Conservation (phyloP, 176 grass and related monocot genomes). For the Zizania latifolia region DNA sequence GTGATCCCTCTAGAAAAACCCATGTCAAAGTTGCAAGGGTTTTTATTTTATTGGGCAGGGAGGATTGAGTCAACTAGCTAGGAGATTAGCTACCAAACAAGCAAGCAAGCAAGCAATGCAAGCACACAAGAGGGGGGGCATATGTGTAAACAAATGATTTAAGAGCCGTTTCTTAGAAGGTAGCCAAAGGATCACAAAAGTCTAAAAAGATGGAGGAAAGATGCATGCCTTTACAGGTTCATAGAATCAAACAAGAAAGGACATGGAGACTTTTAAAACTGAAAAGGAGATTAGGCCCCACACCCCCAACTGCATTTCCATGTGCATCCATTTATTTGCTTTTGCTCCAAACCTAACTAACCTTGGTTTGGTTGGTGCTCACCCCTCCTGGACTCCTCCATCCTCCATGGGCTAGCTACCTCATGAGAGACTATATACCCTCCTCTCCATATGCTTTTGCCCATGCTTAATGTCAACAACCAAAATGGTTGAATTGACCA, state of each 20-base stretch:
- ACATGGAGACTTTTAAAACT: conserved; percentile 47
- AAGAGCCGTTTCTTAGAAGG: conserved; percentile 41
- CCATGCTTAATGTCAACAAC: background rate
- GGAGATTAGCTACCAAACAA: background rate
- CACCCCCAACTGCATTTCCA: conserved; percentile 39
- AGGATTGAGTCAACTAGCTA: background rate
- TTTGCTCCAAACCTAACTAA: conserved; percentile 36
- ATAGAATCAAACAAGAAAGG: conserved; percentile 42
- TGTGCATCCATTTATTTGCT: conserved; percentile 89
- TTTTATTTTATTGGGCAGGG: background rate
- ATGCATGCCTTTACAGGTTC: conserved; percentile 46
- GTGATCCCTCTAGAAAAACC: conserved; percentile 4
- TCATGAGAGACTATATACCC: background rate
- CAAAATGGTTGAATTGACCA: background rate
- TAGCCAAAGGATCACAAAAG: conserved; percentile 11
- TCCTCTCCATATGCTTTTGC: background rate
- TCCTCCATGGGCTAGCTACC: background rate
- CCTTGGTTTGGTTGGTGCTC: conserved; percentile 6
- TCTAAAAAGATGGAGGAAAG: conserved; percentile 52
- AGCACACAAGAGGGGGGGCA: conserved; percentile 1
- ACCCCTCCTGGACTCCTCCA: background rate
- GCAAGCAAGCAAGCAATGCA: background rate
- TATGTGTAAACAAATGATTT: background rate
- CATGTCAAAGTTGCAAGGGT: background rate
- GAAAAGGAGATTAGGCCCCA: conserved; percentile 44